These are phyloP conservation scores for Irpex sp. DNA, from an alignment of 1,284 basidiomycete species.

Conservation along the genomic window DNA sequence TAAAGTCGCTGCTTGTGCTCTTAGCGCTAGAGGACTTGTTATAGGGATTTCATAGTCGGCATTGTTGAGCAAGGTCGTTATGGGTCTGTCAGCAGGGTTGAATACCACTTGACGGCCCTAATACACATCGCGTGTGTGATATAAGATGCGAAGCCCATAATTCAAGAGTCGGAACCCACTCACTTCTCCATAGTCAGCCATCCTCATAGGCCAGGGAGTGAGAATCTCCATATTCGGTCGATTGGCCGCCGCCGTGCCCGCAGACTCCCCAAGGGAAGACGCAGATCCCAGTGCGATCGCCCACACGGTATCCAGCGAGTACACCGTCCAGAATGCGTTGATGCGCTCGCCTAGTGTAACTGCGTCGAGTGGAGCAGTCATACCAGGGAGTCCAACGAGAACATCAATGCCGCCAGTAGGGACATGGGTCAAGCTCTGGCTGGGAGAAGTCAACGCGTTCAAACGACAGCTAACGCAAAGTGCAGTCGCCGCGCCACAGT, in stretches of 20 bases:
- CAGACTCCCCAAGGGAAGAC: slow-evolving; percentile 17
- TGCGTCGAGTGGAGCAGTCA: slow-evolving; percentile 22
- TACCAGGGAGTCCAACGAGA: slow-evolving; percentile 14
- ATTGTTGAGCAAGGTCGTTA: slow-evolving; percentile 26
- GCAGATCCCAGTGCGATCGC: slow-evolving; percentile 36
- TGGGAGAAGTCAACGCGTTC: slow-evolving; percentile 25
- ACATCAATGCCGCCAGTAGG: background rate
- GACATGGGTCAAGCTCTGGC: slow-evolving; percentile 12
- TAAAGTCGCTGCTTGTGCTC: slow-evolving; percentile 35
- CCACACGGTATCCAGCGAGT: slow-evolving; percentile 40
- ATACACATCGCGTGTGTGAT: background rate
- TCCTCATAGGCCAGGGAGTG: slow-evolving; percentile 38
- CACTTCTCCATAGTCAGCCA: slow-evolving; percentile 29
- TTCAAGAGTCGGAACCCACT: slow-evolving; percentile 5
- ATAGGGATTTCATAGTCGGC: slow-evolving; percentile 14
- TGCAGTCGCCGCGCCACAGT: slow-evolving; percentile 38
- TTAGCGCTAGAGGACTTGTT: slow-evolving; percentile 23
- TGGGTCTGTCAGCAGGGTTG: slow-evolving; percentile 19
- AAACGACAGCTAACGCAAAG: slow-evolving; percentile 32
- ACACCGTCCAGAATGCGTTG: slow-evolving; percentile 42
- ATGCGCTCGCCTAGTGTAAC: slow-evolving; percentile 41
- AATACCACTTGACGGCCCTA: slow-evolving; percentile 17
- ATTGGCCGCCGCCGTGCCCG: slow-evolving; percentile 21
- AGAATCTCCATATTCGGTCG: slow-evolving; percentile 29
- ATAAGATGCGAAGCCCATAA: background rate